Conservation (phyloP, 2,329 filamentous ascomycete species). For the Aspergillus quadrilineatus region DNA sequence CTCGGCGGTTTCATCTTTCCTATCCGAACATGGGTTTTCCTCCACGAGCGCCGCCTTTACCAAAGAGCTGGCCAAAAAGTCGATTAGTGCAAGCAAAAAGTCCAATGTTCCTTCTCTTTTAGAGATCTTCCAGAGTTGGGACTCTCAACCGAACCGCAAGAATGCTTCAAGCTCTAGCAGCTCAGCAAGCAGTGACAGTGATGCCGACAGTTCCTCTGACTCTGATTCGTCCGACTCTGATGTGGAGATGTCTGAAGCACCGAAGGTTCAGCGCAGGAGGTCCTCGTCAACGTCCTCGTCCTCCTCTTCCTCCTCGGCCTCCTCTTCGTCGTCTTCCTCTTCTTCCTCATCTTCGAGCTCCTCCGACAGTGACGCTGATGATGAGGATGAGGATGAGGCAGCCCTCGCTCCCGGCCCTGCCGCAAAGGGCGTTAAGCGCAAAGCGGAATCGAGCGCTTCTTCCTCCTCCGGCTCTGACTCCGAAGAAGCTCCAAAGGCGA, state of each 20-base stretch:
- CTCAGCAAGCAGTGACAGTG: slow-evolving; percentile 19
- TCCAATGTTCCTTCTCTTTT: slow-evolving; percentile 38
- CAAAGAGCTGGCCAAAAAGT: slow-evolving; percentile 54
- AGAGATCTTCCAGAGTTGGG: slow-evolving; percentile 40
- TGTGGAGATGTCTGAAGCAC: slow-evolving; percentile 44
- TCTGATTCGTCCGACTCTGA: slow-evolving; percentile 42
- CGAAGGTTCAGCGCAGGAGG: slow-evolving; percentile 32
- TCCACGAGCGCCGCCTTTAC: slow-evolving; percentile 62
- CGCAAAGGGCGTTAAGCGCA: slow-evolving; percentile 56
- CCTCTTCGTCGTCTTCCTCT: slow-evolving; percentile 28
- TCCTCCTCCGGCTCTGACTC: slow-evolving; percentile 37
- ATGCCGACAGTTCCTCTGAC: slow-evolving; percentile 28
- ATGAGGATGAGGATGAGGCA: slow-evolving; percentile 55
- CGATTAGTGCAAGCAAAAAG: slow-evolving; percentile 22
- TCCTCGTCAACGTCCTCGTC: slow-evolving; percentile 39
- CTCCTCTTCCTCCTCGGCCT: slow-evolving; percentile 29
- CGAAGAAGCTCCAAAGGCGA: slow-evolving; percentile 49
- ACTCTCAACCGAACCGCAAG: slow-evolving; percentile 19
- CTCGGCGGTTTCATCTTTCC: slow-evolving; percentile 65
- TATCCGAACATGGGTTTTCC: slow-evolving; percentile 64
- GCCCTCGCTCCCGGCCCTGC: slow-evolving; percentile 34
- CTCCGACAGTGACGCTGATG: slow-evolving; percentile 53
- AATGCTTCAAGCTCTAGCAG: slow-evolving; percentile 13
- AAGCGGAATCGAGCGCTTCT: slow-evolving; percentile 50
- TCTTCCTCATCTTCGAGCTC: slow-evolving; percentile 34